These are phyloP conservation scores for Cercophora samala DNA, from an alignment of 495 filamentous ascomycete genomes.

Conservation along the genomic window DNA sequence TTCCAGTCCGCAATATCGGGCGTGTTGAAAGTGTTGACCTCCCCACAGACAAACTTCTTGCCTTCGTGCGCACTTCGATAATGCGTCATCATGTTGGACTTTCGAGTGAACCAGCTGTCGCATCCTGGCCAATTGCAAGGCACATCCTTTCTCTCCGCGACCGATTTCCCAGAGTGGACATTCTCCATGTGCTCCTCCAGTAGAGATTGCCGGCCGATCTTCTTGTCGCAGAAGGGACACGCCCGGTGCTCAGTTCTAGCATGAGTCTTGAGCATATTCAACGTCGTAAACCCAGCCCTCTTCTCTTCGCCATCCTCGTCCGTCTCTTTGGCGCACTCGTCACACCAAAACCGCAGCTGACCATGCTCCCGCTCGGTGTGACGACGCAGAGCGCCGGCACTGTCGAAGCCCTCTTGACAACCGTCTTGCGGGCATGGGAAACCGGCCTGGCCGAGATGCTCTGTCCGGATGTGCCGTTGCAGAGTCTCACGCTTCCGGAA, in stretches of 20 bases:
- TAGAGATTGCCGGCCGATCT: conserved; percentile 57
- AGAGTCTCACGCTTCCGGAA: conserved; percentile 90
- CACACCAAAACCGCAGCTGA: conserved; percentile 66
- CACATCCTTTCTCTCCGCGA: conserved; percentile 60
- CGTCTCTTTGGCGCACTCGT: conserved; percentile 52
- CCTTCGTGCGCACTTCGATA: conserved; percentile 70
- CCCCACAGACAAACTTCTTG: conserved; percentile 68
- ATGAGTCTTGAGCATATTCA: conserved; percentile 66
- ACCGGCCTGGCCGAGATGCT: conserved; percentile 65
- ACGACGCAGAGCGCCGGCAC: conserved; percentile 59
- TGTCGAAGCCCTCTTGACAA: conserved; percentile 71
- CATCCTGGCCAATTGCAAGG: conserved; percentile 64
- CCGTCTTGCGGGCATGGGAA: conserved; percentile 64
- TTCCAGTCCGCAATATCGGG: conserved; percentile 64
- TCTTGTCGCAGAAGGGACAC: conserved; percentile 68
- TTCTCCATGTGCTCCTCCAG: conserved; percentile 68
- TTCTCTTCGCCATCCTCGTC: conserved; percentile 22
- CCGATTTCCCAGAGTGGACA: conserved; percentile 58
- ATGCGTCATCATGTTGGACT: conserved; percentile 76
- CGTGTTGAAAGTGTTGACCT: conserved; percentile 55
- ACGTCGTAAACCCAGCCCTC: conserved; percentile 64
- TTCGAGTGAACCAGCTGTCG: conserved; percentile 68
- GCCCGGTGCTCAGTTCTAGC: conserved; percentile 60
- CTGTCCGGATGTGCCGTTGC: conserved; percentile 70
- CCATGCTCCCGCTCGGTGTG: conserved; percentile 71